Evolutionary conservation across 2,329 filamentous ascomycete genomes (phyloP), one percentile per base, ranked within the genome.

Genomic region (Aspergillus fumigatus): DNA sequence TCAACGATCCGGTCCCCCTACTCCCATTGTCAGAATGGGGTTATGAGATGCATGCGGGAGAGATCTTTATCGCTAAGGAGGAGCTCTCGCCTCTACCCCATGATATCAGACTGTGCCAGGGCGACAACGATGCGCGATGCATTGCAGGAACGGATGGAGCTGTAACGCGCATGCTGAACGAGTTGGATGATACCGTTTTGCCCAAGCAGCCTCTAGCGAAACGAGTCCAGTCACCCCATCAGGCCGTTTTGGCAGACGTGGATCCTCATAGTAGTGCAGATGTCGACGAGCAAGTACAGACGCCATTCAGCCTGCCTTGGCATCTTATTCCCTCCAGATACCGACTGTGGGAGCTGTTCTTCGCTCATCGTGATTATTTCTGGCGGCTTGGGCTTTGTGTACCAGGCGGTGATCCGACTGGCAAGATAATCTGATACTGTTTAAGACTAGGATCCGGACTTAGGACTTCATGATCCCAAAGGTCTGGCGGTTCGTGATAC

Each of bases 281-380:
- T 14, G n/a, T 19, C 17, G 26, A 1, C 8, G 10, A 53, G 0
- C 56, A 59, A 19, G 62, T 45, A n/a, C 51, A 50, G 14, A 52
- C 25, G 54, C 40, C 54, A 53, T 48, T 55, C 53, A 53, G 52
- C 59, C 9, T 57, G 62, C 19, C 65, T 50, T 56, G 67, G 64
- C 52, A 61, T 58, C 47, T 66, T 52, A 58, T 70, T 60, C 58
- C 80, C 75, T n/a, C 74, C 73, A 73, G 83, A 73, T 92, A 82
- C 65, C 89, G 88, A 72, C 82, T 95, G n/a, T 96, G 93, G 91
- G 86, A 96, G 74, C 77, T 97, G 7, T 88, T 97, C 69, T 96
- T 95, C 73, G 89, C 92, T 1, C 94, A 99, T 75, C 80, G 94
- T 41, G 94, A 99, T 76, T 99, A 99, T 73, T 97, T 99, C 75